Percentiles rank a stretch among this genome's conserved stretches.
Conservation (phyloP, 148 eudicot genomes). For the Silene uniflora region DNA sequence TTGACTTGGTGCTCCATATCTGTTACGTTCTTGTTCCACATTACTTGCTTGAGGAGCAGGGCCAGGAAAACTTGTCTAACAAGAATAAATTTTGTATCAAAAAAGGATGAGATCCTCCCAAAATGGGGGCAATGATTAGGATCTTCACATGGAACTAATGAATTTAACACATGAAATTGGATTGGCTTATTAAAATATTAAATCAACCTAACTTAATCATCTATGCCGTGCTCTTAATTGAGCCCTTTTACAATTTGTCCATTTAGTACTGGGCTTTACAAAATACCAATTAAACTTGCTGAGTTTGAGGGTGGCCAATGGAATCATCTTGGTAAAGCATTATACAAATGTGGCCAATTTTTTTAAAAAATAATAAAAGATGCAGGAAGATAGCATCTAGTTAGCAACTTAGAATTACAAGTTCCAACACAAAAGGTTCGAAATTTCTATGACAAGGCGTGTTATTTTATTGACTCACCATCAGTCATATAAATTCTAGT, state of each 20-base stretch:
- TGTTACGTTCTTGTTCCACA: constrained; percentile 36
- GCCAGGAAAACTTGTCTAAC: constrained; percentile 33
- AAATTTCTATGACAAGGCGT: not conserved
- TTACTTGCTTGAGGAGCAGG: constrained; percentile 49
- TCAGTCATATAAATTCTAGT: not conserved
- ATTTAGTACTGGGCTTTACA: not conserved
- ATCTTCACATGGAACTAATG: no score
- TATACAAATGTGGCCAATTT: not conserved
- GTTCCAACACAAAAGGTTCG: not conserved
- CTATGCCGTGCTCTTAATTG: no score
- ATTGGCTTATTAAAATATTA: no score
- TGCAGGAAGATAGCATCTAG: not conserved
- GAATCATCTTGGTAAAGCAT: not conserved
- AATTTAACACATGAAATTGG: no score
- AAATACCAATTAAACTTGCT: not conserved
- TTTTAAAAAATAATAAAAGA: not conserved
- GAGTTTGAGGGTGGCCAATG: not conserved
- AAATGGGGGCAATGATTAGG: no score
- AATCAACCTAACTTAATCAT: no score
- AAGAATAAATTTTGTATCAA: not conserved
- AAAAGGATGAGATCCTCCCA: not conserved
- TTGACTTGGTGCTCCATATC: constrained; percentile 45
- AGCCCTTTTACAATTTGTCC: no score
- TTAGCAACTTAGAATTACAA: not conserved
- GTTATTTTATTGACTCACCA: not conserved